A percentile compares a stretch with the other conserved stretches of the same genome.
Evolutionary conservation across 208 protist species (phyloP).

Genomic region (Trichomonas gallinae): DNA sequence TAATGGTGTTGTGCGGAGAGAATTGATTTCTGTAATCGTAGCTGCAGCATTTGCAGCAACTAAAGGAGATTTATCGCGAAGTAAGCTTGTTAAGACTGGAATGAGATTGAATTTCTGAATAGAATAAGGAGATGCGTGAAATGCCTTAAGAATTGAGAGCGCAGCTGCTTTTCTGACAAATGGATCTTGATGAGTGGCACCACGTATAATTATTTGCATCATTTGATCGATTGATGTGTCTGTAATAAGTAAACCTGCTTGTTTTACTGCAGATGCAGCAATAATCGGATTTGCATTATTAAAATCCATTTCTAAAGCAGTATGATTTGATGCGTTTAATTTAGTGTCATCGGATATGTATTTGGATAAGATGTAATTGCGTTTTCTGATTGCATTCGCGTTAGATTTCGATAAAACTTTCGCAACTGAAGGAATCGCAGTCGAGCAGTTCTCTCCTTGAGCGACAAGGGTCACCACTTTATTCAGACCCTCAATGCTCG

Average conservation of each 20-base stretch:
- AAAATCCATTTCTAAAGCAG: neutral
- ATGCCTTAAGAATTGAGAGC: neutral
- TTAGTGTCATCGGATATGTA: neutral
- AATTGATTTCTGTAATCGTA: neutral
- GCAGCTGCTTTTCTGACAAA: neutral
- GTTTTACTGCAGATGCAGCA: neutral
- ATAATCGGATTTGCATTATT: neutral
- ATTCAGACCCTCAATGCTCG: neutral
- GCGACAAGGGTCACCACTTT: neutral
- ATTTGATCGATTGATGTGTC: neutral
- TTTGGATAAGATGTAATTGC: neutral
- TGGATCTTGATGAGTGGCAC: neutral
- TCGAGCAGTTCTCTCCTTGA: constrained; percentile 2
- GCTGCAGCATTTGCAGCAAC: neutral
- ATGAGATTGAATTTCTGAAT: neutral
- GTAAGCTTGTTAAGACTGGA: neutral
- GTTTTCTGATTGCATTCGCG: neutral
- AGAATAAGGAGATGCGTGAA: neutral
- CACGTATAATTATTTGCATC: neutral
- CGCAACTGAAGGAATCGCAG: neutral
- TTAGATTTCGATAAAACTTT: neutral
- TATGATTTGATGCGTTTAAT: neutral
- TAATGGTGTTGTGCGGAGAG: neutral
- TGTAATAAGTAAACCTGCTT: neutral
- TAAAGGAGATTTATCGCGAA: neutral